A percentile compares a stretch with the other conserved stretches of the same genome.
Conservation (phyloP, 495 filamentous ascomycete species). For the Jackrogersella minutella region DNA sequence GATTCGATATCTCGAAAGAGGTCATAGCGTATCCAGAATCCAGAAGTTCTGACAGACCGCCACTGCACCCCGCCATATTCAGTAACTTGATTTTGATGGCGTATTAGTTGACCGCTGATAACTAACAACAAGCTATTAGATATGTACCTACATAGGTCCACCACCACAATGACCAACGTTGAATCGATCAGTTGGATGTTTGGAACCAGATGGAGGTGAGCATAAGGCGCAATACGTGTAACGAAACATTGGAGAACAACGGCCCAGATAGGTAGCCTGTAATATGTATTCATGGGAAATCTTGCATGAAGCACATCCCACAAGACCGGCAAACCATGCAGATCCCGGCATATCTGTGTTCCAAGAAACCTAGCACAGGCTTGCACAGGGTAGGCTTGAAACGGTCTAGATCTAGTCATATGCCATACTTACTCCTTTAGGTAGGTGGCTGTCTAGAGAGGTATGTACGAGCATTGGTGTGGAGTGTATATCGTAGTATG, state of each 20-base stretch:
- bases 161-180: too few relatives aligned
- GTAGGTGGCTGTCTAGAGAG: too few relatives aligned
- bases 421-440: constrained; percentile 29
- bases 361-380: constrained; percentile 12
- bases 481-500: background rate
- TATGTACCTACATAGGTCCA: background rate
- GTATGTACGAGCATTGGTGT: too few relatives aligned
- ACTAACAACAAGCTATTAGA: constrained; percentile 1
- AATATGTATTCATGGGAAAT: background rate
- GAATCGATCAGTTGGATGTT: too few relatives aligned
- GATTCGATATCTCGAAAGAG: constrained; percentile 19
- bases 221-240: background rate
- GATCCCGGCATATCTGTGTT: constrained; percentile 33
- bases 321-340: constrained; percentile 12
- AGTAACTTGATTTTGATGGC: background rate
- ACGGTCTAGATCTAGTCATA: constrained; percentile 31
- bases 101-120: background rate
- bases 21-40: constrained; percentile 31
- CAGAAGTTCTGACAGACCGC: constrained; percentile 7
- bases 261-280: background rate
- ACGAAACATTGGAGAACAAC: constrained; percentile 10
- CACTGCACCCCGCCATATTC: constrained; percentile 30
- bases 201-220: too few relatives aligned
- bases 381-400: constrained; percentile 11
- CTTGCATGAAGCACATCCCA: background rate